Conservation (phyloP, 768 basidiomycete species). For the Lentinula aciculospora region DNA sequence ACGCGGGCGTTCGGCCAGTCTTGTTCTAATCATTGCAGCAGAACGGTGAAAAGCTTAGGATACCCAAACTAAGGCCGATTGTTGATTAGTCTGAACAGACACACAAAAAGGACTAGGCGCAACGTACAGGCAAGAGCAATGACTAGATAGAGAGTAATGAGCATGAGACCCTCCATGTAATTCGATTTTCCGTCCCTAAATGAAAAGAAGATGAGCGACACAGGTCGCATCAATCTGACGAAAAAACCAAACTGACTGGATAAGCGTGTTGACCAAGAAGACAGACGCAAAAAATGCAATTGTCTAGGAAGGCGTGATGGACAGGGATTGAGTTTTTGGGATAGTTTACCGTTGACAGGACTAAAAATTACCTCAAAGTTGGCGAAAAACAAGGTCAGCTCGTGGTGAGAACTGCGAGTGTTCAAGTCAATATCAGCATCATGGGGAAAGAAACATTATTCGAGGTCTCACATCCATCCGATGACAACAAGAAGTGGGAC, state of each 20-base stretch:
- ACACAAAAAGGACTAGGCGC: neutral
- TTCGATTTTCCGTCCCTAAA: conserved; percentile 77
- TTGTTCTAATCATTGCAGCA: no score
- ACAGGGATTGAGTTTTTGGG: neutral
- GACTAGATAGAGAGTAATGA: conserved; percentile 68
- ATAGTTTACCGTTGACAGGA: neutral
- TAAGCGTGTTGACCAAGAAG: conserved; percentile 78
- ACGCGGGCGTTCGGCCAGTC: neutral
- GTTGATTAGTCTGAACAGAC: neutral
- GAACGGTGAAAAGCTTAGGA: neutral
- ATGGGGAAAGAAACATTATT: no score
- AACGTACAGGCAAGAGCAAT: conserved; percentile 74
- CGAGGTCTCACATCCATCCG: conserved; percentile 69
- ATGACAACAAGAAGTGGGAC: conserved; percentile 84
- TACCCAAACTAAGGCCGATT: neutral
- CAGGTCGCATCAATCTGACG: neutral
- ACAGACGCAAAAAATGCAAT: conserved; percentile 84
- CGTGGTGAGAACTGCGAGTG: conserved; percentile 43
- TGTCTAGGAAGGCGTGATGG: conserved; percentile 40
- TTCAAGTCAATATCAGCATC: conserved; percentile 3
- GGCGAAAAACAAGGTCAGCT: conserved; percentile 77
- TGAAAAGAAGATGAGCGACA: neutral
- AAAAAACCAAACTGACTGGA: conserved; percentile 42
- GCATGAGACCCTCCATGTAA: conserved; percentile 90
- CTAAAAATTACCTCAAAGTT: conserved; percentile 64